A percentile compares a stretch with the other conserved stretches of the same genome.
Conservation (phyloP, 768 basidiomycete species). For the Pleurotus salmoneostramineus region DNA sequence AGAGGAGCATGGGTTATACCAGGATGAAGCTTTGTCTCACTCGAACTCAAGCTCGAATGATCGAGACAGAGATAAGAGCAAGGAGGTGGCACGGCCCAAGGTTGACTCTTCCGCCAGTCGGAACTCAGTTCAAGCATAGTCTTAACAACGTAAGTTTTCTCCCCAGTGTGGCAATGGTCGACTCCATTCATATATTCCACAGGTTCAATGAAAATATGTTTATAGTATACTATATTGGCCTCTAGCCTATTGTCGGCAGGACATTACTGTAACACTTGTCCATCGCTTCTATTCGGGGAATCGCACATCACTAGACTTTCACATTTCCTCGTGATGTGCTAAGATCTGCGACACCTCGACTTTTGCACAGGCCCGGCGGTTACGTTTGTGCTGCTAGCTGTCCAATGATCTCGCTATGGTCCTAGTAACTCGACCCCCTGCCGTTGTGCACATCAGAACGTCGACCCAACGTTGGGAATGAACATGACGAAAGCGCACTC, state of each 20-base stretch:
- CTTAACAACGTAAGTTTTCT: not conserved
- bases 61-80: constrained; percentile 3
- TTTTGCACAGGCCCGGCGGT: too few relatives aligned
- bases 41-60: not conserved
- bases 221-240: constrained; percentile 1
- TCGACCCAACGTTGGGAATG: too few relatives aligned
- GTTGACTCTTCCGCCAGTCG: not conserved
- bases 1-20: constrained; percentile 74
- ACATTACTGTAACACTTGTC: not conserved
- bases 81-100: not conserved
- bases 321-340: too few relatives aligned
- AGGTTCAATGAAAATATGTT: not conserved
- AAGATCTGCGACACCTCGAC: too few relatives aligned
- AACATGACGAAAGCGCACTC: not conserved
- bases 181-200: too few relatives aligned
- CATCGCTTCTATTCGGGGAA: not conserved
- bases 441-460: too few relatives aligned
- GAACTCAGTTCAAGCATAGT: not conserved
- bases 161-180: too few relatives aligned
- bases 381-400: too few relatives aligned
- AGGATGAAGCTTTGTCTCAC: constrained; percentile 46
- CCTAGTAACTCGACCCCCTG: too few relatives aligned
- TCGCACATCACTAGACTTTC: not conserved
- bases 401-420: too few relatives aligned
- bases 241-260: not conserved